Conservation (phyloP, 139 green algal genomes). For the Chlorella vulgaris region DNA sequence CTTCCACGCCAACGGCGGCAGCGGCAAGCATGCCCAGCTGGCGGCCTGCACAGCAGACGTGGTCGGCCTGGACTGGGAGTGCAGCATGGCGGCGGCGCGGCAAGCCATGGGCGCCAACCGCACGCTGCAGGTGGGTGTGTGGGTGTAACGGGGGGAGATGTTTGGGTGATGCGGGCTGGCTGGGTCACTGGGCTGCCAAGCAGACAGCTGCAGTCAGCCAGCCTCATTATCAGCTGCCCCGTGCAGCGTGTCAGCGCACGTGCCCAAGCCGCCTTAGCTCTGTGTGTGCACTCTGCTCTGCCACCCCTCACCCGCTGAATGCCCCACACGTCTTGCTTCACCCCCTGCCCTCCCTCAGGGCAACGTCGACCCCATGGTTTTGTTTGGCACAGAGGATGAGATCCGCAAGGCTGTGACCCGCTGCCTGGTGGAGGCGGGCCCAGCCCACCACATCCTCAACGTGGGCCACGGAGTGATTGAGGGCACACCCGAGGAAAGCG, state of each 20-base stretch:
- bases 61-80: constrained; percentile 93
- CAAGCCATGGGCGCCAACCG: constrained; percentile 54
- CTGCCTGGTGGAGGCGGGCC: constrained; percentile 66
- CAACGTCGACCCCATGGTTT: constrained; percentile 96
- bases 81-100: constrained; percentile 77
- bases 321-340: background rate
- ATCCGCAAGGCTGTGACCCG: constrained; percentile 70
- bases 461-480: constrained; percentile 89
- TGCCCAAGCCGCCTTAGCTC: no score
- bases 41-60: constrained; percentile 70
- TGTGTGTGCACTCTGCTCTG: no score
- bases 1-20: constrained; percentile 95
- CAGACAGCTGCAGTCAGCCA: no score
- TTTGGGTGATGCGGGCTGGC: no score
- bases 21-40: constrained; percentile 87
- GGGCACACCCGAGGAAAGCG: constrained; percentile 90
- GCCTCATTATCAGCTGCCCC: no score
- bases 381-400: constrained; percentile 81
- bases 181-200: no score
- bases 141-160: background rate
- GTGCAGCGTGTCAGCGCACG: no score
- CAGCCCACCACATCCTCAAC: constrained; percentile 90
- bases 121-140: constrained; percentile 47
- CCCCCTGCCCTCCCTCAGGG: constrained; percentile 22
- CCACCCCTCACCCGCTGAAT: no score